Conservation (phyloP, 2,329 filamentous ascomycete species). For the Nakataea oryzae region DNA sequence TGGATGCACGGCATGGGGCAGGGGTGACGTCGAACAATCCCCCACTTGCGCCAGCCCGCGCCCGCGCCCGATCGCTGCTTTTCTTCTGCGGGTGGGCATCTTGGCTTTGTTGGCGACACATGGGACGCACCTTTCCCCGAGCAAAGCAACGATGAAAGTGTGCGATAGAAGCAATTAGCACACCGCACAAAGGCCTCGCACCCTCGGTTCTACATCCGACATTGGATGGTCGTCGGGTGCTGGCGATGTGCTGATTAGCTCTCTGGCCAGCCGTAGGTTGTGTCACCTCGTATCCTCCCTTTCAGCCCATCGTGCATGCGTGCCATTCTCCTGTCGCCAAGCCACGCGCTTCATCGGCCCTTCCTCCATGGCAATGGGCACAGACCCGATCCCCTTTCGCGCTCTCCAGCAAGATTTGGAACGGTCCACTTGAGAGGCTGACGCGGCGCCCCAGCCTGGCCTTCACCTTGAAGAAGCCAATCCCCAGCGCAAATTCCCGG, state of each 20-base stretch:
- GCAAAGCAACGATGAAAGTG: no score
- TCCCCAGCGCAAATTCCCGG: no score
- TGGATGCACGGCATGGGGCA: neutral
- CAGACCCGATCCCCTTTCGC: neutral
- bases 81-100: neutral
- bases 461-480: neutral
- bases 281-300: neutral
- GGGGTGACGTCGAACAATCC: neutral
- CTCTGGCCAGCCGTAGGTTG: no score
- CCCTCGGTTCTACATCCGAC: no score
- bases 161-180: no score
- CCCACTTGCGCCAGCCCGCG: neutral
- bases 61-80: neutral
- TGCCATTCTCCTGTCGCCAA: neutral
- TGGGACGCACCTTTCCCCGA: no score
- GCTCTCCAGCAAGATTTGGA: no score
- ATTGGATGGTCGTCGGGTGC: no score
- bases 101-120: no score
- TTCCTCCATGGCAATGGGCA: neutral
- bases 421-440: neutral
- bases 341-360: neutral
- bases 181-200: no score
- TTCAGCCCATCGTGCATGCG: neutral
- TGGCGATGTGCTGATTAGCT: no score
- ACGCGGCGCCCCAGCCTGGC: neutral